These are phyloP conservation scores for Magnaporthales sp. DNA, from an alignment of 2,329 filamentous ascomycete genomes.

Conservation along the genomic window DNA sequence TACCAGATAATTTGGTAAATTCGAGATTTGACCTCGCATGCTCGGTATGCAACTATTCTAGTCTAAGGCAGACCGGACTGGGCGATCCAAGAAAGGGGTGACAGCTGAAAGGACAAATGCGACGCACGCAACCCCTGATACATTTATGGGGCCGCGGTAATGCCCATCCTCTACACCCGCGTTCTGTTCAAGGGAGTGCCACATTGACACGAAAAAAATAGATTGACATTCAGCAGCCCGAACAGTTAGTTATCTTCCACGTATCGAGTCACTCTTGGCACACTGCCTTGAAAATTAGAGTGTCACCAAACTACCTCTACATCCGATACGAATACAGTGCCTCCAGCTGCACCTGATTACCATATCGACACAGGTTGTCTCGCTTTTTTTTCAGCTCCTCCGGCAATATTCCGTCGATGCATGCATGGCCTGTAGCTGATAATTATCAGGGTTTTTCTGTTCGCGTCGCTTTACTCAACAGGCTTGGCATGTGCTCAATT, in stretches of 20 bases:
- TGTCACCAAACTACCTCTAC: too few species aligned
- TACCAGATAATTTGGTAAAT: neutral
- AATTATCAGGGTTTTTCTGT: neutral
- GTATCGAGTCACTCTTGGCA: neutral
- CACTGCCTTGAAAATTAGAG: neutral
- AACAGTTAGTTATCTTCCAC: neutral
- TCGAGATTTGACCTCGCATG: neutral
- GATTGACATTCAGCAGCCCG: neutral
- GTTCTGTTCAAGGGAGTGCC: neutral
- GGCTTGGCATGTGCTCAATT: neutral
- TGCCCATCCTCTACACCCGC: neutral
- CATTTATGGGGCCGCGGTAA: neutral
- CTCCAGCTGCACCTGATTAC: neutral
- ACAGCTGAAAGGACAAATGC: neutral
- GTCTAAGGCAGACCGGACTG: neutral
- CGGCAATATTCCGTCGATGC: too few species aligned
- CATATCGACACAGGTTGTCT: too few species aligned
- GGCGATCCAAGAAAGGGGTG: neutral
- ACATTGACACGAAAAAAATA: neutral
- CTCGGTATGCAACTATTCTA: neutral
- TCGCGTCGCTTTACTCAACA: neutral
- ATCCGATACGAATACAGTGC: neutral
- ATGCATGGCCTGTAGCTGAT: neutral
- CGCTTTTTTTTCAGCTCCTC: neutral
- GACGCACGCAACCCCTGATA: neutral